Base-by-base conservation (phyloP, 768 basidiomycete species). In the Pulveroboletus sp. region DNA sequence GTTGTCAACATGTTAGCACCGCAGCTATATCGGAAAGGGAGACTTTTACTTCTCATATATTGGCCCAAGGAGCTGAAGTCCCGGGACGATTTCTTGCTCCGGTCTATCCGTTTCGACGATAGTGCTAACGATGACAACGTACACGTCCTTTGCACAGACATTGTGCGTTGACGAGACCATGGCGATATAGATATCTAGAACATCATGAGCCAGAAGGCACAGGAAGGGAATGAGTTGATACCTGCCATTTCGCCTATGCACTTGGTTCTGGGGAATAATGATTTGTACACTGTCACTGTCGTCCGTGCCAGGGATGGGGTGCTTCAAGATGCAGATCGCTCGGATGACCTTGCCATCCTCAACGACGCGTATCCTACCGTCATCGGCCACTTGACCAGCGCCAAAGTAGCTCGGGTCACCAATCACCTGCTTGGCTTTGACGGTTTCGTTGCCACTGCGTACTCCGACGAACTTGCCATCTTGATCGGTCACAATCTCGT, bases 231-330 rank as follows among this genome's bases (percentile, higher is more conserved):
- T 5, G 12, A 49, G n/a, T 5, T 27, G 40, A 27, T 20, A 68
- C 85, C 59, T 65, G 90, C 95, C 96, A 63, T 99, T 89, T 71
- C 86, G 83, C 59, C 96, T 78, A 57, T 79, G 77, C 57, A 99
- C 93, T 72, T 99, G 96, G 71, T 97, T 97, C 72, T 98, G 96
- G 34, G 96, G 96, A 54, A 99, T 95, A 69, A 99, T 93, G 62
- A 99, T 93, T 71, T 99, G 96, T 32, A 85, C 85, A 60, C 89
- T 93, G 73, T 99, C 96, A 39, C 86, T 76, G 63, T 97, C 89
- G 19, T 98, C 95, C 35, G 96, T 98, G 43, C 90, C 93, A 41
- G 96, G 96, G 55, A 99, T 95, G 39, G 94, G 93, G 71, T 98
- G 96, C 73, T 95, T 95, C 68, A 99, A 77, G 71, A 99, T 78